Evolutionary conservation across 345 rosid genomes (phyloP), one percentile per base, ranked within the genome.

Genomic region (Reutealis trisperma): DNA sequence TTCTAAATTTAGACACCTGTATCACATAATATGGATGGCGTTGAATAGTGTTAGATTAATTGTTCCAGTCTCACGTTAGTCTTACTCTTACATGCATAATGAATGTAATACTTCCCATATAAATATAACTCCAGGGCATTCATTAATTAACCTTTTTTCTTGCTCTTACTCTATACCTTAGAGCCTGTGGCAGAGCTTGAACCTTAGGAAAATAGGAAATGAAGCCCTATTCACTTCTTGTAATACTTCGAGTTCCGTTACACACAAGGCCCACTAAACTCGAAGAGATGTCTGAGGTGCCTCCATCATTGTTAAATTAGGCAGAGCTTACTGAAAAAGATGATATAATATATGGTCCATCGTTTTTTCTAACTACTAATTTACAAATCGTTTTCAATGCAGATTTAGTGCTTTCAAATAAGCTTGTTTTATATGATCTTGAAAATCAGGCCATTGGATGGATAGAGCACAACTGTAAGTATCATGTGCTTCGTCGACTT

Each of bases 381-480:
- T 42, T 57, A 24, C 45, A n/a, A 37, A 18, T 59, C 61, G 32
- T 69, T 65, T 52, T 8, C 75, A 4, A 34, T 72, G 85, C 90
- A 94, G 98, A 93, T 81, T 84, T 94, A 89, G 93, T 88, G 81
- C 88, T 94, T 58, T 88, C 97, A 5, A 88, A 91, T 84, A 94
- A 89, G 88, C 87, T 94, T 73, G 95, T 94, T 52, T 62, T 91
- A 65, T 94, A 93, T 67, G 96, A 94, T 82, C 65, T 93, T 8
- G 93, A 86, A 69, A 90, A 91, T 24, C 92, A 88, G 83, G 82
- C 83, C 61, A 86, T 94, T 60, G 98, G 98, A 81, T 94, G 98
- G 98, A 83, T 88, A 51, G 89, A 88, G 12, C 84, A 91, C 83
- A 88, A 94, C 82, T 94, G 97, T 94, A 85, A 93, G 98, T 89